phyloP scores from a whole-genome alignment of 2,329 filamentous ascomycete species.

The Cladosporium cucumerinum region DNA sequence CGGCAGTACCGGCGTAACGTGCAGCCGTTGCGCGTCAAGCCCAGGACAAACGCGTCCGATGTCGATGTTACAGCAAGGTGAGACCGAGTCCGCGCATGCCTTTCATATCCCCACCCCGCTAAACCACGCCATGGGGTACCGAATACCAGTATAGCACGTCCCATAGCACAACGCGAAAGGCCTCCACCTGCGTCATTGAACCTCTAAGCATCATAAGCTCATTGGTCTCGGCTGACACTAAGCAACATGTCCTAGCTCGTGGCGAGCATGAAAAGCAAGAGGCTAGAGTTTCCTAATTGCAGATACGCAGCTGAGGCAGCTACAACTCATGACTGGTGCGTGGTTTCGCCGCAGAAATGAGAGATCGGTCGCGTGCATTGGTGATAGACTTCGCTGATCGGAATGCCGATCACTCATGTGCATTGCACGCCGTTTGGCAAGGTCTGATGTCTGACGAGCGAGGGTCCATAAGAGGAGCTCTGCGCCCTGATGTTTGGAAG shows the following conservation, averaged over 20 bases:
- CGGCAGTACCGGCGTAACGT: not conserved
- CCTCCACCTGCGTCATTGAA: constrained; percentile 2
- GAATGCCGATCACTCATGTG: constrained; percentile 4
- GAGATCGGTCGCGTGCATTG: constrained; percentile 1
- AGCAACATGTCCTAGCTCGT: constrained; percentile 5
- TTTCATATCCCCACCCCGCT: not conserved
- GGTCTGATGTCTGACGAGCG: not conserved
- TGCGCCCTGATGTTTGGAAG: not conserved
- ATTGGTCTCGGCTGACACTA: constrained; percentile 3
- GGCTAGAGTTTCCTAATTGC: not conserved
- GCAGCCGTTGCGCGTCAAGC: not conserved
- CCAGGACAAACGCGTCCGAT: not conserved
- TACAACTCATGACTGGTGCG: constrained; percentile 1
- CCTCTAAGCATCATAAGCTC: not conserved
- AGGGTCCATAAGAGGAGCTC: not conserved
- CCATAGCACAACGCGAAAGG: not conserved
- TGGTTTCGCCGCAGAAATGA: constrained; percentile 3
- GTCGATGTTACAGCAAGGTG: constrained; percentile 12
- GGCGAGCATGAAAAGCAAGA: not conserved
- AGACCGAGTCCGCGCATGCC: constrained; percentile 5
- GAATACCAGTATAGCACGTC: not conserved
- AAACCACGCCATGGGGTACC: constrained; percentile 8
- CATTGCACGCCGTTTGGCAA: not conserved
- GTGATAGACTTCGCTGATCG: constrained; percentile 10
- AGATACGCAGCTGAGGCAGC: not conserved